Conservation (phyloP, 208 protist genomes). For the Herpetomonas tarakana region DNA sequence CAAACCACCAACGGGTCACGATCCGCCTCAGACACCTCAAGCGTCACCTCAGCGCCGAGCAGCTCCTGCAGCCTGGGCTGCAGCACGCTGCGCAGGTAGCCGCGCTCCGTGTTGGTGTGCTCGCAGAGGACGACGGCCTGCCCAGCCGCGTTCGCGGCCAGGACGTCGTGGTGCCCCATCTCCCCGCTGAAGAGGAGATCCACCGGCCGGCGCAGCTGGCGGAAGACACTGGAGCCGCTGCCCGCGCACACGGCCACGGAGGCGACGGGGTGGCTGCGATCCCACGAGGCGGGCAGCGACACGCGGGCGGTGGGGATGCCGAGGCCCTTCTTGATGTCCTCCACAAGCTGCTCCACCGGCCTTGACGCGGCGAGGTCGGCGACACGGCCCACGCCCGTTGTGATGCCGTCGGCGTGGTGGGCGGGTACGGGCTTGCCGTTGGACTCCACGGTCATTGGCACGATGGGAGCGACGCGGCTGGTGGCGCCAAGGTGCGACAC, state of each 20-base stretch:
- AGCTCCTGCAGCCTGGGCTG: constrained; percentile 32
- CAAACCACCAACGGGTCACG: constrained; percentile 73
- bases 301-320: constrained; percentile 58
- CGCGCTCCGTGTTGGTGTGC: constrained; percentile 93
- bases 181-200: constrained; percentile 88
- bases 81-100: constrained; percentile 64
- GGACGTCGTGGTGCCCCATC: constrained; percentile 93
- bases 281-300: constrained; percentile 55
- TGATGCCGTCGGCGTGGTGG: constrained; percentile 10
- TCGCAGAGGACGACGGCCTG: constrained; percentile 87
- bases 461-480: constrained; percentile 29
- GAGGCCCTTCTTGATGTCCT: constrained; percentile 58
- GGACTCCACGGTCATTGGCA: constrained; percentile 31
- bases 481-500: constrained; percentile 40
- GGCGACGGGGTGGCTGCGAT: constrained; percentile 26
- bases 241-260: constrained; percentile 87
- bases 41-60: constrained; percentile 41
- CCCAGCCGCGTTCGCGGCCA: constrained; percentile 72
- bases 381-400: constrained; percentile 63
- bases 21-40: constrained; percentile 62
- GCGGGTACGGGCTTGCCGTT: constrained; percentile 6
- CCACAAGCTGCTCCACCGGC: constrained; percentile 44
- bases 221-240: constrained; percentile 79
- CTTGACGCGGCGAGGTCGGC: constrained; percentile 36
- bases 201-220: constrained; percentile 29